phyloP scores from a whole-genome alignment of 495 filamentous ascomycete genomes.

The Penicillium dipodomyicola region DNA sequence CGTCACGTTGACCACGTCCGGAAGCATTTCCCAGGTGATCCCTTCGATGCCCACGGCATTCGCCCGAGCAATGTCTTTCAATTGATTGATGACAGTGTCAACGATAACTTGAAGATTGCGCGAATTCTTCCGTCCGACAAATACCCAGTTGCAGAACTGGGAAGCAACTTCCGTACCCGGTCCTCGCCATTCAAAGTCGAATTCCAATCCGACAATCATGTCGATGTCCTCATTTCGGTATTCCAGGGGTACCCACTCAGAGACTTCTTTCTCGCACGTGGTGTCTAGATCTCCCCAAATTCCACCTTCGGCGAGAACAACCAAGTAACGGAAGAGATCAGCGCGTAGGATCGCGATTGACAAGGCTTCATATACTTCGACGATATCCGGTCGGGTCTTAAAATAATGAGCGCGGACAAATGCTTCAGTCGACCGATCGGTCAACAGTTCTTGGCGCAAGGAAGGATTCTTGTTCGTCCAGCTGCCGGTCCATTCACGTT shows the following conservation, averaged over 20 bases:
- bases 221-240: constrained; percentile 36
- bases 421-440: constrained; percentile 23
- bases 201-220: constrained; percentile 47
- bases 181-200: constrained; percentile 36
- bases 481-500: constrained; percentile 24
- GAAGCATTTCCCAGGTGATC: constrained; percentile 29
- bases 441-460: constrained; percentile 35
- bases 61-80: constrained; percentile 28
- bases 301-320: constrained; percentile 57
- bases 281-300: constrained; percentile 60
- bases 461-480: constrained; percentile 31
- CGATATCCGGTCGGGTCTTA: constrained; percentile 35
- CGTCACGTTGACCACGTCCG: constrained; percentile 41
- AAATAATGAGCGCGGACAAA: constrained; percentile 28
- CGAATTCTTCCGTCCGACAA: constrained; percentile 32
- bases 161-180: constrained; percentile 30
- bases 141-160: constrained; percentile 45
- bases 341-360: constrained; percentile 50
- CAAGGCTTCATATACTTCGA: constrained; percentile 41
- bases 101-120: constrained; percentile 35
- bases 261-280: constrained; percentile 48
- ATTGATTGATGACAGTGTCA: constrained; percentile 27
- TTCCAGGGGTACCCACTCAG: constrained; percentile 51
- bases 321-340: constrained; percentile 58
- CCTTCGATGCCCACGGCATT: constrained; percentile 28